phyloP scores from a whole-genome alignment of 169 alveolate genomes.

The Cryptosporidium canis region DNA sequence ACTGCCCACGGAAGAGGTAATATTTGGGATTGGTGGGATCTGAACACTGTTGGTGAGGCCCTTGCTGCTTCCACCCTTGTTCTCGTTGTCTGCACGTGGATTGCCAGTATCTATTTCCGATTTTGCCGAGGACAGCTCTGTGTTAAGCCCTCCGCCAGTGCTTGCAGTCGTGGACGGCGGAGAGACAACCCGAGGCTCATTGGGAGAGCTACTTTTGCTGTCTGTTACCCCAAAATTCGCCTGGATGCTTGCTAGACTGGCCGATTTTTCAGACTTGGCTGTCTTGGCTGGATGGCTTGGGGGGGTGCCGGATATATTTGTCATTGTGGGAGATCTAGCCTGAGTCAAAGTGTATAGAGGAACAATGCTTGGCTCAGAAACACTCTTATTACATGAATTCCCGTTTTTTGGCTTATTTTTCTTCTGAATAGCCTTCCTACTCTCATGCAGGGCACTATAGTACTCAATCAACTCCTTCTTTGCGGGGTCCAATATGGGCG shows the following conservation, averaged over 20 bases:
- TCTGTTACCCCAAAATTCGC: background rate
- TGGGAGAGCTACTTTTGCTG: background rate
- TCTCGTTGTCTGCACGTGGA: background rate
- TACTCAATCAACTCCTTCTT: slow-evolving; percentile 61
- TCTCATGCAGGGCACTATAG: slow-evolving; percentile 63
- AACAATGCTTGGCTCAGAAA: slow-evolving; percentile 38
- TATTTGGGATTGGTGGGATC: slow-evolving; percentile 11
- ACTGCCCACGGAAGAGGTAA: background rate
- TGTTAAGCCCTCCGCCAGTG: background rate
- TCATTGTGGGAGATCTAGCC: slow-evolving; percentile 12
- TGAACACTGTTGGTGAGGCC: background rate
- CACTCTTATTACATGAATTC: background rate
- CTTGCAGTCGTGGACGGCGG: background rate
- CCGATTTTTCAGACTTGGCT: background rate
- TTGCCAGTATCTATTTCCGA: background rate
- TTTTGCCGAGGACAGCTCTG: background rate
- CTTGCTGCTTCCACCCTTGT: background rate
- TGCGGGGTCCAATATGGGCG: slow-evolving; percentile 67
- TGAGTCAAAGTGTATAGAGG: slow-evolving; percentile 55
- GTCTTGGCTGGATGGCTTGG: background rate
- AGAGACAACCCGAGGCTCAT: too few species aligned
- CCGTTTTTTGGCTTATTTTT: slow-evolving; percentile 10
- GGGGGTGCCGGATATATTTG: background rate
- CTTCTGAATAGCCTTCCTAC: slow-evolving; percentile 53
- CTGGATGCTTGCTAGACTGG: background rate